Percentiles rank a stretch among this genome's conserved stretches.
Conservation (phyloP, 148 eudicot genomes). For the Rhododendron simsii region DNA sequence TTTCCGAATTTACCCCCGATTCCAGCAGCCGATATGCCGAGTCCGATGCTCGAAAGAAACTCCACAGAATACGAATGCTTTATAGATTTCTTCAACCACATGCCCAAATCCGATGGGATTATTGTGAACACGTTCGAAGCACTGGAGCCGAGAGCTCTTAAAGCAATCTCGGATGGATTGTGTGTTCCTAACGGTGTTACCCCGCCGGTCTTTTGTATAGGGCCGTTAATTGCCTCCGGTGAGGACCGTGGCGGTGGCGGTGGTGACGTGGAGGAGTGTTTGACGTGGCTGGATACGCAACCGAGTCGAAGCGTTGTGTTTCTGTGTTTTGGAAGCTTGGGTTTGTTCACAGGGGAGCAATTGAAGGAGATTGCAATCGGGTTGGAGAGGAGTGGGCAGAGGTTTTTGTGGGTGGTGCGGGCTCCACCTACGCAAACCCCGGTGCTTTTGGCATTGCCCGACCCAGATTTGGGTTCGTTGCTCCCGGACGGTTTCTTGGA, state of each 20-base stretch:
- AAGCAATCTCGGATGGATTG: slow-evolving; percentile 22
- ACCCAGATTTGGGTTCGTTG: slow-evolving; percentile 9
- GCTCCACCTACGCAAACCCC: slow-evolving; percentile 21
- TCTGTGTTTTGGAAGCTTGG: slow-evolving; percentile 48
- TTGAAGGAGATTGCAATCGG: slow-evolving; percentile 44
- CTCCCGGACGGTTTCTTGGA: slow-evolving; percentile 49
- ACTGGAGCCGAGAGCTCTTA: slow-evolving; percentile 28
- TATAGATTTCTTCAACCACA: not conserved
- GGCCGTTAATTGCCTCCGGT: slow-evolving; percentile 29
- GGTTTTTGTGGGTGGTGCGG: slow-evolving; percentile 60
- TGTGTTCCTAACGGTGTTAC: slow-evolving; percentile 23
- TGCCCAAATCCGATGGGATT: slow-evolving; percentile 32
- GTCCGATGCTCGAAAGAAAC: slow-evolving; percentile 27
- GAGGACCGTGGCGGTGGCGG: slow-evolving; percentile 10
- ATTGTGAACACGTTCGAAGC: slow-evolving; percentile 35
- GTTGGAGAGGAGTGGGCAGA: slow-evolving; percentile 42
- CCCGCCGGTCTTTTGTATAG: slow-evolving; percentile 44
- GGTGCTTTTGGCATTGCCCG: slow-evolving; percentile 5
- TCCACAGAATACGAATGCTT: slow-evolving; percentile 10
- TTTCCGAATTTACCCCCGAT: slow-evolving; percentile 43
- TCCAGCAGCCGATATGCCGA: slow-evolving; percentile 31
- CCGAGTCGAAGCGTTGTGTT: slow-evolving; percentile 47
- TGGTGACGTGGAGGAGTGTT: slow-evolving; percentile 28
- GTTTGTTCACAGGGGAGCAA: slow-evolving; percentile 36
- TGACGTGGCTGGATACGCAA: slow-evolving; percentile 47